Evolutionary conservation across 345 rosid genomes (phyloP).

Genomic region (Populus alba): DNA sequence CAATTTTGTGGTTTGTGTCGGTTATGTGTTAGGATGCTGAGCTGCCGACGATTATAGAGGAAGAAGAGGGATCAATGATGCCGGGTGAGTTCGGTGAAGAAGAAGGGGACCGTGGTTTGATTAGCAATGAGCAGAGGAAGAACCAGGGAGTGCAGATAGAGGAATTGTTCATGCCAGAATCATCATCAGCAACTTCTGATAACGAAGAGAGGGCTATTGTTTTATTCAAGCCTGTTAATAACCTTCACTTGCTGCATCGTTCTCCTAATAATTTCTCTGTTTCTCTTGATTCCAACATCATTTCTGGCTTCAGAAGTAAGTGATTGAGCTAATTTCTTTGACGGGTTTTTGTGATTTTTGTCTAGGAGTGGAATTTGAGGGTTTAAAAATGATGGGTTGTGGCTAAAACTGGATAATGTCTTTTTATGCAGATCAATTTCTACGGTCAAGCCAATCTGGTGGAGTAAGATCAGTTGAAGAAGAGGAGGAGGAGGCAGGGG

Average conservation of each 20-base stretch:
- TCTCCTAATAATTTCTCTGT: slow-evolving; percentile 30
- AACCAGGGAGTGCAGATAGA: background rate
- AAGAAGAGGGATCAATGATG: slow-evolving; percentile 38
- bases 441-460: slow-evolving; percentile 6
- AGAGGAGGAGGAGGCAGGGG: slow-evolving; percentile 14
- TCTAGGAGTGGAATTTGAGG: background rate
- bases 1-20: background rate
- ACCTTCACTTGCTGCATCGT: slow-evolving; percentile 9
- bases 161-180: background rate
- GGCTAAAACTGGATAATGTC: background rate
- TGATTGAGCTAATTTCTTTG: background rate
- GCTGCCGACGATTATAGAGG: slow-evolving; percentile 60
- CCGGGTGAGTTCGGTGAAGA: background rate
- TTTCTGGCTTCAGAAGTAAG: slow-evolving; percentile 60
- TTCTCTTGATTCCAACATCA: slow-evolving; percentile 36
- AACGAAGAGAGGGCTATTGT: slow-evolving; percentile 72
- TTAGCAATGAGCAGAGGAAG: background rate
- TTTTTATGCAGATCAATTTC: slow-evolving; percentile 34
- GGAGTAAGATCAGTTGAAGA: slow-evolving; percentile 18
- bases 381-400: background rate
- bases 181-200: background rate
- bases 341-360: background rate
- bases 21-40: slow-evolving; percentile 39
- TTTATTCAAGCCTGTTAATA: slow-evolving; percentile 44
- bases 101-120: background rate